Evolutionary conservation across 108 stramenopile genomes (phyloP), one percentile per base, ranked within the genome.

Genomic region (Nannochloropsis salina): DNA sequence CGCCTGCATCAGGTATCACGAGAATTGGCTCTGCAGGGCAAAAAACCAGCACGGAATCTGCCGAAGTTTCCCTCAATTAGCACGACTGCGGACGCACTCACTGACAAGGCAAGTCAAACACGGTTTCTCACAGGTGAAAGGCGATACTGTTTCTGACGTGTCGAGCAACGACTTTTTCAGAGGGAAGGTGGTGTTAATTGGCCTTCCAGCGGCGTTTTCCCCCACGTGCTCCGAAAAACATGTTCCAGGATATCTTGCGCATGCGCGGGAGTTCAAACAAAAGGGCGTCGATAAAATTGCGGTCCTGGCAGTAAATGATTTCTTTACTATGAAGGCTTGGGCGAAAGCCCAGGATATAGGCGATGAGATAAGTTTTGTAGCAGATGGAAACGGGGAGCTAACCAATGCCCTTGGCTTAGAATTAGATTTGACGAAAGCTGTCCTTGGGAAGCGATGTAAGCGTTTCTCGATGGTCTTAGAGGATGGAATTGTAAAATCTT

Each of bases 191-290:
- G 81, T 81, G 22, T 5, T 81, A 11, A 41, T 81, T 9, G 81
- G 81, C 20, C 40, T 84, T 21, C 83, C 83, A 10, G 83, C 22
- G 9, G 87, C 87, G 11, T 84, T 87, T 44, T 61, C 87, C 79
- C 87, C 87, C 42, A 87, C 87, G 4, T 87, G 87, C 82, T 84
- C 83, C 45, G 83, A 45, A 44, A 84, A 81, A 41, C 87, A 87
- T 74, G 21, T 87, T 9, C 87, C 87, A 9, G 87, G 87, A 2
- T 87, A 51, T 44, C 12, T 80, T 8, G 43, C 61, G 21, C 42
- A 87, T 15, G 15, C 20, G 15, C 83, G 84, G 22, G 83, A 84
- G 1, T 21, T 87, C 22, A 87, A 84, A 84, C 18, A 22, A 11
- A 74, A 42, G 44, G 87, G 87, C 61, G 83, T 87, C 51, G 84